A percentile compares a stretch with the other conserved stretches of the same genome.
phyloP scores from a whole-genome alignment of 805 yeast species.

The Candida namnaoensis region DNA sequence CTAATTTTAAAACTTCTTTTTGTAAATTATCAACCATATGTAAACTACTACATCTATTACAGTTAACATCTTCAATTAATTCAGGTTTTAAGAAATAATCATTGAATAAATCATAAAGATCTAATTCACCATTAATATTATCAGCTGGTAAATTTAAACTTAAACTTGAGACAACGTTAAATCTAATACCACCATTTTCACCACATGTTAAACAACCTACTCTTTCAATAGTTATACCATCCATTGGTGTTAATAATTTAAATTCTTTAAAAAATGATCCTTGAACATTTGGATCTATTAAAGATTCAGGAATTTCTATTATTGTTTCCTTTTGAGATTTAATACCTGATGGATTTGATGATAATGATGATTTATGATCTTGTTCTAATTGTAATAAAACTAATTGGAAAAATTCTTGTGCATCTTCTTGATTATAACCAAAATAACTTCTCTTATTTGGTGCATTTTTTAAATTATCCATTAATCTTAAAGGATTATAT shows the following conservation, averaged over 20 bases:
- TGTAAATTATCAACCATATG: constrained; percentile 28
- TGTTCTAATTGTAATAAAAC: constrained; percentile 57
- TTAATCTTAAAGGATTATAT: constrained; percentile 50
- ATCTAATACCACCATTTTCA: constrained; percentile 87
- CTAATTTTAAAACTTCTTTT: too few species aligned
- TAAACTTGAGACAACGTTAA: constrained; percentile 67
- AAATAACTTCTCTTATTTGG: constrained; percentile 70
- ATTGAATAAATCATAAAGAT: constrained; percentile 43
- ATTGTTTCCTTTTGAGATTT: constrained; percentile 12
- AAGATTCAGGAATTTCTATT: constrained; percentile 64
- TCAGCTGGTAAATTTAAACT: constrained; percentile 59
- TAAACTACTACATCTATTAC: constrained; percentile 81
- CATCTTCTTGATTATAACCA: constrained; percentile 93
- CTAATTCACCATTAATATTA: constrained; percentile 13
- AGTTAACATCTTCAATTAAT: constrained; percentile 86
- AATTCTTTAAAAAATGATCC: constrained; percentile 38
- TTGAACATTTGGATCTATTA: constrained; percentile 61
- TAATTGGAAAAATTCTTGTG: constrained; percentile 89
- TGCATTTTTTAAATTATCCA: constrained; percentile 66
- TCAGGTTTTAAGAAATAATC: constrained; percentile 77
- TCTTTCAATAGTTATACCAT: constrained; percentile 81
- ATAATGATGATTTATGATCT: constrained; percentile 16
- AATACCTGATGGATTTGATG: constrained; percentile 16
- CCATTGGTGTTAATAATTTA: constrained; percentile 78
- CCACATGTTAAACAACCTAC: constrained; percentile 90